Conservation (phyloP, 352 stramenopile genomes). For the Blastocystis sp. region DNA sequence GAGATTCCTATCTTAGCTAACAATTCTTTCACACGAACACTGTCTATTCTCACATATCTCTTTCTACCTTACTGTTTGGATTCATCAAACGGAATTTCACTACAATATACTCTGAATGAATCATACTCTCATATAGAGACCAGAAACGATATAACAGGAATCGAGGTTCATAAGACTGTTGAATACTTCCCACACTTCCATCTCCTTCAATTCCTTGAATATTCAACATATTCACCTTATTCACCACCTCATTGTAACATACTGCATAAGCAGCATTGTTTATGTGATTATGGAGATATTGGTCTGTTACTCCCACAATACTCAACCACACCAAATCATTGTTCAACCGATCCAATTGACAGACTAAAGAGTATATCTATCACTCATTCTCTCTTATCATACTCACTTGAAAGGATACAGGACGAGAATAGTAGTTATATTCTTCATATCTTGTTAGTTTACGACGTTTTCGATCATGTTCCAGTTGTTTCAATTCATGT, state of each 20-base stretch:
- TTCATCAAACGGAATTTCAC: not conserved
- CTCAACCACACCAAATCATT: slow-evolving; percentile 37
- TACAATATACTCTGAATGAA: slow-evolving; percentile 44
- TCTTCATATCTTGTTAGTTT: slow-evolving; percentile 4
- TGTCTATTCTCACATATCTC: not conserved
- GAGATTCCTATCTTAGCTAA: slow-evolving; percentile 5
- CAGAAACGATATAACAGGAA: slow-evolving; percentile 52
- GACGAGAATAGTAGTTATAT: slow-evolving; percentile 45
- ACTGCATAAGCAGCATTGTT: slow-evolving; percentile 20
- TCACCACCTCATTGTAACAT: slow-evolving; percentile 10
- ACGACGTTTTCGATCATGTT: slow-evolving; percentile 8
- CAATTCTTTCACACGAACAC: slow-evolving; percentile 31
- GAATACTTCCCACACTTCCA: not conserved
- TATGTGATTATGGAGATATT: slow-evolving; percentile 22
- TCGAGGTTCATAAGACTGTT: slow-evolving; percentile 36
- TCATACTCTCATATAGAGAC: slow-evolving; percentile 53
- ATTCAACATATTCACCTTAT: slow-evolving; percentile 13
- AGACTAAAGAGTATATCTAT: not conserved
- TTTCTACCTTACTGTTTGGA: not conserved
- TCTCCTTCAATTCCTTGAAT: not conserved
- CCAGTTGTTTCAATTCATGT: not conserved
- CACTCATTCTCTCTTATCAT: not conserved
- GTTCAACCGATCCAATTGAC: slow-evolving; percentile 7
- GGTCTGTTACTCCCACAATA: slow-evolving; percentile 24
- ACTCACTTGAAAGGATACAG: not conserved